Percentiles rank a stretch among this genome's conserved stretches.
Evolutionary conservation across 2,329 filamentous ascomycete genomes (phyloP).

Genomic region (Dothistroma septosporum): DNA sequence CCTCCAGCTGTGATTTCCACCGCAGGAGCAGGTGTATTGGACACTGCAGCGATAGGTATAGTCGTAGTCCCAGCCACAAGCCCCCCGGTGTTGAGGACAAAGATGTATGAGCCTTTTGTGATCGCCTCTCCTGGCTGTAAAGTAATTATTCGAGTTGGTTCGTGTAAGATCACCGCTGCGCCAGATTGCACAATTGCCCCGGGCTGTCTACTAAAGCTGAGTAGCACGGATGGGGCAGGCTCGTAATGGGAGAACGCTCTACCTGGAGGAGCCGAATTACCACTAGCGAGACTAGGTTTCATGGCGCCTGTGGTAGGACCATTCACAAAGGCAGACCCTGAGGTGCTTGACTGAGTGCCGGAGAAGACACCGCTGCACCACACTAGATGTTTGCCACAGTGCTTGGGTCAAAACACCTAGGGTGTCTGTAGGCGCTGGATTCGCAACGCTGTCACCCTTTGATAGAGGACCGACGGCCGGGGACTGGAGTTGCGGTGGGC

Average conservation of each 20-base stretch:
- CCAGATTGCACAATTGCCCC: background rate
- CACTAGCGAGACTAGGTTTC: too few relatives aligned
- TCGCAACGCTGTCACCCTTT: background rate
- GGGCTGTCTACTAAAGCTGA: background rate
- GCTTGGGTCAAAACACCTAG: conserved; percentile 5
- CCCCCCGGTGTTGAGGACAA: background rate
- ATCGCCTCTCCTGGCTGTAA: background rate
- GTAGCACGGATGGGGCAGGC: background rate
- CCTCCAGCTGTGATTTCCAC: background rate
- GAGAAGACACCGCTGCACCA: background rate
- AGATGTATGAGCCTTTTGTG: background rate
- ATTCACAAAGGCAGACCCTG: background rate
- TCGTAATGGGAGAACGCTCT: background rate
- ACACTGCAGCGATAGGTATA: background rate
- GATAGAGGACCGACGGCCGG: background rate
- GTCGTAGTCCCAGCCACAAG: background rate
- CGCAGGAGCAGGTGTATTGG: background rate
- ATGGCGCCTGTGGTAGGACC: background rate
- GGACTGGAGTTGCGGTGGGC: background rate
- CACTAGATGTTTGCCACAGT: background rate
- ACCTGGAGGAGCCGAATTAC: background rate
- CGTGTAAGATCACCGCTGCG: background rate
- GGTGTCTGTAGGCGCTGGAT: conserved; percentile 1
- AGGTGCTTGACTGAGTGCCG: background rate
- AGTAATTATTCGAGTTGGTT: background rate